These are phyloP conservation scores for Vitis hybrid DNA, from an alignment of 177 flowering plant species.

Conservation along the genomic window DNA sequence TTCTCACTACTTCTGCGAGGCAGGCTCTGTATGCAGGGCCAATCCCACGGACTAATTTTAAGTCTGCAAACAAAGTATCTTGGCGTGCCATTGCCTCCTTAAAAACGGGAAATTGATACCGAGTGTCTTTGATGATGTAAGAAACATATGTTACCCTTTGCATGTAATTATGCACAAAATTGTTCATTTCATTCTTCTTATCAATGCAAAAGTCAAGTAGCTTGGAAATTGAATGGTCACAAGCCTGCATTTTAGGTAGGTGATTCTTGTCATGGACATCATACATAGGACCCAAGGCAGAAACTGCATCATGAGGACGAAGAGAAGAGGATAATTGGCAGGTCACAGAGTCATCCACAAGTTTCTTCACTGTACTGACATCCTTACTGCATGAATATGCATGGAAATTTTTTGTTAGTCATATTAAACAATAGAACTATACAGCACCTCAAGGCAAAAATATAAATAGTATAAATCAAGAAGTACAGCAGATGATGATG, in stretches of 20 bases:
- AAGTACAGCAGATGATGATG: neutral
- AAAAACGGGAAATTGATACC: constrained; percentile 83
- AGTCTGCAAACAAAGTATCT: constrained; percentile 63
- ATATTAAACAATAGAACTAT: too few relatives aligned
- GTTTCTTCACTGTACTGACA: constrained; percentile 88
- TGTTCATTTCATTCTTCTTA: constrained; percentile 91
- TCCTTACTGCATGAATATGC: constrained; percentile 77
- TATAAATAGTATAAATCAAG: neutral
- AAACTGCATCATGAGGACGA: constrained; percentile 99
- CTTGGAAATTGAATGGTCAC: constrained; percentile 62
- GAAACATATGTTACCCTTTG: constrained; percentile 80
- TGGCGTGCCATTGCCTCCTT: constrained; percentile 88
- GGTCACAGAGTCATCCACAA: constrained; percentile 84
- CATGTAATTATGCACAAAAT: constrained; percentile 80
- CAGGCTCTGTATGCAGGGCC: constrained; percentile 94
- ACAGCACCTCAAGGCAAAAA: neutral
- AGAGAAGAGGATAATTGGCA: constrained; percentile 76
- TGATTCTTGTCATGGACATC: constrained; percentile 89
- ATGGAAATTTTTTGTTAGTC: neutral
- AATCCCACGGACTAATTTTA: constrained; percentile 76
- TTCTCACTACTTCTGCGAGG: constrained; percentile 94
- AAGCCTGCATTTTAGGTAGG: constrained; percentile 79
- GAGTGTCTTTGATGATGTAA: constrained; percentile 69
- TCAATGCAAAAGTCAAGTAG: constrained; percentile 65
- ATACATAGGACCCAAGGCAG: constrained; percentile 99